phyloP scores from a whole-genome alignment of 441 rosid species.

The Biscutella laevigata region DNA sequence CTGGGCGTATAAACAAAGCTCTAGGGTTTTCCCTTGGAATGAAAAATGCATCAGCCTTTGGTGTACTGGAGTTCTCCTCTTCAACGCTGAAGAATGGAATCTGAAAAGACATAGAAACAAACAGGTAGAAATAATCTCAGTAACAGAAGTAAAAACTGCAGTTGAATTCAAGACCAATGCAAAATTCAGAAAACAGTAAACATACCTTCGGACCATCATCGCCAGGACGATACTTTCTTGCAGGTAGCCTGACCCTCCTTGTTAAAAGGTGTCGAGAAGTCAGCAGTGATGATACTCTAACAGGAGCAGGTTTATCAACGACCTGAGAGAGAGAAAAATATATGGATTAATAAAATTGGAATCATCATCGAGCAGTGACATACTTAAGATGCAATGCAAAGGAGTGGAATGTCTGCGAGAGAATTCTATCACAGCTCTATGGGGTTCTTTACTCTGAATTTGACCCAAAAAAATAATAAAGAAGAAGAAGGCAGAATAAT shows the following conservation, averaged over 20 bases:
- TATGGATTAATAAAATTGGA: background rate
- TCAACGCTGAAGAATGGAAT: constrained; percentile 81
- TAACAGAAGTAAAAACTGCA: constrained; percentile 13
- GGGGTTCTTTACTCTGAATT: background rate
- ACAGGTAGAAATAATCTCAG: constrained; percentile 1
- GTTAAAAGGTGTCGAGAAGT: constrained; percentile 79
- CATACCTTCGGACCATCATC: constrained; percentile 48
- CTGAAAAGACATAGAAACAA: constrained; percentile 36
- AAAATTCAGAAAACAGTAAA: constrained; percentile 7
- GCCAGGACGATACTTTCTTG: constrained; percentile 73
- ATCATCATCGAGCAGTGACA: background rate
- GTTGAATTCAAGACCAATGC: constrained; percentile 10
- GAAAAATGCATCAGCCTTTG: constrained; percentile 84
- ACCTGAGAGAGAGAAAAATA: constrained; percentile 17
- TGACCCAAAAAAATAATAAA: background rate
- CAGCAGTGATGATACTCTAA: constrained; percentile 69
- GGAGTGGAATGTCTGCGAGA: background rate
- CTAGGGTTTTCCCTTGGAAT: constrained; percentile 93
- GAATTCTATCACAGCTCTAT: background rate
- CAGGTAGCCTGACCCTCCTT: constrained; percentile 66
- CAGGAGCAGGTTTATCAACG: constrained; percentile 74
- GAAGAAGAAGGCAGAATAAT: constrained; percentile 12
- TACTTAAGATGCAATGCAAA: background rate
- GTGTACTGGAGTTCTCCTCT: constrained; percentile 78
- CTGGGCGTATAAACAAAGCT: constrained; percentile 65